phyloP scores from a whole-genome alignment of 345 rosid genomes.

The Acer saccharum region DNA sequence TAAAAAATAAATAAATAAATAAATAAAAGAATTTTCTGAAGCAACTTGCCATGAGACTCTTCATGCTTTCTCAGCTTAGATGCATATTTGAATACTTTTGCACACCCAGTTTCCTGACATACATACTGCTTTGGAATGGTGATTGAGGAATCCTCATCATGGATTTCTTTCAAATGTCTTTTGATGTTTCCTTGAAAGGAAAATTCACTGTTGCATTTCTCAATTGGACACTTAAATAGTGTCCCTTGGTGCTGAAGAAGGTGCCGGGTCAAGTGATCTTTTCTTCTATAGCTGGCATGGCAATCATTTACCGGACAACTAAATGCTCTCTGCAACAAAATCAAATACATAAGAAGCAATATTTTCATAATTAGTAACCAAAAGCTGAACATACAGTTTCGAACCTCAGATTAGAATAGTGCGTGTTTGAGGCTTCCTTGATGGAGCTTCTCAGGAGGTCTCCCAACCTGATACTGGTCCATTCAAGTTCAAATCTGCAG shows the following conservation, averaged over 20 bases:
- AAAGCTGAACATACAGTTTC: slow-evolving; percentile 15
- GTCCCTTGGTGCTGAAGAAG: slow-evolving; percentile 69
- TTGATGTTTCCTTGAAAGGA: slow-evolving; percentile 52
- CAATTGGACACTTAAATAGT: slow-evolving; percentile 66
- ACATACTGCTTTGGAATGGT: slow-evolving; percentile 36
- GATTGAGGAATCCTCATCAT: slow-evolving; percentile 31
- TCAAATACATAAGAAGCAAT: not conserved
- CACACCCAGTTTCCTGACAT: slow-evolving; percentile 80
- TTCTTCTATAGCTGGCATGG: slow-evolving; percentile 71
- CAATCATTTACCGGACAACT: slow-evolving; percentile 69
- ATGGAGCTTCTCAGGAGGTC: slow-evolving; percentile 99
- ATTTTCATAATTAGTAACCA: not conserved
- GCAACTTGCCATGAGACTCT: slow-evolving; percentile 67
- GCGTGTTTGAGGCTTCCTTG: slow-evolving; percentile 94
- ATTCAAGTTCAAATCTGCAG: slow-evolving; percentile 52
- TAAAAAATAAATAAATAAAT: not conserved
- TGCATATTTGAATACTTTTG: slow-evolving; percentile 65
- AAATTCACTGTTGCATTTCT: slow-evolving; percentile 56
- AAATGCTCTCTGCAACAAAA: slow-evolving; percentile 65
- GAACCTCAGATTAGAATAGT: slow-evolving; percentile 42
- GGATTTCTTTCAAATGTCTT: slow-evolving; percentile 62
- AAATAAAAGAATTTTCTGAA: not conserved
- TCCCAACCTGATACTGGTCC: slow-evolving; percentile 99
- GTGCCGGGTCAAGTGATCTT: slow-evolving; percentile 90
- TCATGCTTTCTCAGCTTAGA: slow-evolving; percentile 69